phyloP scores from a whole-genome alignment of 441 rosid species.

The Adansonia gregorii region DNA sequence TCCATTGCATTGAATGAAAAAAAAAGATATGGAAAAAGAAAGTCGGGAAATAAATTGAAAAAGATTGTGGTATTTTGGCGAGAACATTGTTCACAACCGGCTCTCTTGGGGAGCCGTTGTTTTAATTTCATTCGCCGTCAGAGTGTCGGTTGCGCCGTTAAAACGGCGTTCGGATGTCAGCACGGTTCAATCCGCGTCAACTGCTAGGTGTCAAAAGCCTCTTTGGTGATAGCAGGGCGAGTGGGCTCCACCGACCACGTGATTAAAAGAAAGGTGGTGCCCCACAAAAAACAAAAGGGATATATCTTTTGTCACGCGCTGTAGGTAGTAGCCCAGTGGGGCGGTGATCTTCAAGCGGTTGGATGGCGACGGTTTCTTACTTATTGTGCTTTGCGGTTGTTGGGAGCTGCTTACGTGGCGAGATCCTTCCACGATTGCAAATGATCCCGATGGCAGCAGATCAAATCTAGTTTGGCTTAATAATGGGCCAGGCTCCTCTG shows the following conservation, averaged over 20 bases:
- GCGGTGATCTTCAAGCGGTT: background rate
- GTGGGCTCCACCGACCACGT: background rate
- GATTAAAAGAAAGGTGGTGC: background rate
- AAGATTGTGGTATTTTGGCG: slow-evolving; percentile 18
- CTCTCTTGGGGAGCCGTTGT: background rate
- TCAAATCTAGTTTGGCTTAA: background rate
- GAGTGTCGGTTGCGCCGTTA: slow-evolving; percentile 41
- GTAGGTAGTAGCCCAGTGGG: background rate
- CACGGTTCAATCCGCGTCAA: slow-evolving; percentile 31
- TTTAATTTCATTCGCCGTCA: background rate
- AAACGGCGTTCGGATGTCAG: slow-evolving; percentile 22
- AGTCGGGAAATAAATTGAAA: background rate
- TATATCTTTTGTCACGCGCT: background rate
- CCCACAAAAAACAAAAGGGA: background rate
- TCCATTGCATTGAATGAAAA: background rate
- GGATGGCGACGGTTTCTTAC: background rate
- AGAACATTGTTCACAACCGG: slow-evolving; percentile 21
- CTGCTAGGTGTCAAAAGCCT: slow-evolving; percentile 24
- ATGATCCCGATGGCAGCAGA: background rate
- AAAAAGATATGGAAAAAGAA: no score
- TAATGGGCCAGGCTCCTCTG: background rate
- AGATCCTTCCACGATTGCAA: background rate
- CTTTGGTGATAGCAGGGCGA: no score
- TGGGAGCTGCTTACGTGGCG: background rate
- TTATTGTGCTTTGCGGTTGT: background rate